phyloP scores from a whole-genome alignment of 1,284 basidiomycete species.

The Coniophora puteana region DNA sequence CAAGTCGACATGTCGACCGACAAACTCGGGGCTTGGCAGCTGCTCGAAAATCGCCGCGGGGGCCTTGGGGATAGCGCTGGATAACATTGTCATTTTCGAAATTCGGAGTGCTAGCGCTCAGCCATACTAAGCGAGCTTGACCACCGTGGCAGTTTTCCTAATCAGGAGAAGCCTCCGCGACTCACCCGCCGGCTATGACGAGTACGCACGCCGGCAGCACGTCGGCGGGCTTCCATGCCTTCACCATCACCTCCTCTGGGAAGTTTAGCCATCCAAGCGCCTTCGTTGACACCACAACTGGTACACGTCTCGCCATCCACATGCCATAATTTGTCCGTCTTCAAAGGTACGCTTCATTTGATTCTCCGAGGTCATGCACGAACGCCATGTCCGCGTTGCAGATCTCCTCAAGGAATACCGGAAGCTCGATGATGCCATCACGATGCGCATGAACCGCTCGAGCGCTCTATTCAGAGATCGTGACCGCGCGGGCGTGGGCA shows the following conservation, averaged over 20 bases:
- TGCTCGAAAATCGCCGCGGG: too few relatives aligned
- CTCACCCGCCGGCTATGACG: conserved; percentile 8
- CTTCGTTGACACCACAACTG: conserved; percentile 51
- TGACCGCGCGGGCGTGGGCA: conserved; percentile 43
- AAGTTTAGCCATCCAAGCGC: conserved; percentile 65
- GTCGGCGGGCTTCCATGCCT: conserved; percentile 38
- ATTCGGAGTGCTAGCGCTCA: too few relatives aligned
- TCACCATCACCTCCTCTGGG: conserved; percentile 54
- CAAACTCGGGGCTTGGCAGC: too few relatives aligned
- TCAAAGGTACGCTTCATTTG: conserved; percentile 63
- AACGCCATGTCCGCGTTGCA: conserved; percentile 31
- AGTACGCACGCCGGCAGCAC: conserved; percentile 25
- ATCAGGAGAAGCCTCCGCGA: too few relatives aligned
- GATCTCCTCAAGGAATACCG: conserved; percentile 86
- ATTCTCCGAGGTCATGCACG: conserved; percentile 6
- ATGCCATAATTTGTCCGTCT: conserved; percentile 76
- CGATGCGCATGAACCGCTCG: conserved; percentile 81
- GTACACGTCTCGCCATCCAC: conserved; percentile 67
- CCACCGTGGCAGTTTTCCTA: conserved; percentile 1
- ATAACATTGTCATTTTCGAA: too few relatives aligned
- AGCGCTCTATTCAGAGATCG: conserved; percentile 76
- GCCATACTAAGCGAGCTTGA: too few relatives aligned
- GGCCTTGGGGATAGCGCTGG: too few relatives aligned
- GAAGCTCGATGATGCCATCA: conserved; percentile 79
- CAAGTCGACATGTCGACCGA: too few relatives aligned